phyloP scores from a whole-genome alignment of 306 rosid species.

The Vicia sativa region DNA sequence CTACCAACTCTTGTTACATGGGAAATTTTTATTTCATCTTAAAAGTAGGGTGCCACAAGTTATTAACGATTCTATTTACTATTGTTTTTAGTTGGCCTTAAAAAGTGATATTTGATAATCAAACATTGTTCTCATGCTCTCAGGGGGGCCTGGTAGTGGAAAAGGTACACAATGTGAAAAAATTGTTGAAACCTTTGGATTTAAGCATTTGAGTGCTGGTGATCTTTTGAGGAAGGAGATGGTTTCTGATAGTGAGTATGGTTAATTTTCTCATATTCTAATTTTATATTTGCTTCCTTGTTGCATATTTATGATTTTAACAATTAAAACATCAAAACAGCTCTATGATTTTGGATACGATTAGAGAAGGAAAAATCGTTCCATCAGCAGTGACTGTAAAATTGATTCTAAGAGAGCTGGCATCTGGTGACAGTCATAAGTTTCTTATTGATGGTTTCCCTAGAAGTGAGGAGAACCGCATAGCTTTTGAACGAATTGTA shows the following conservation, averaged over 20 bases:
- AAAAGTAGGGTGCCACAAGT: background rate
- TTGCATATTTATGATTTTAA: conserved; percentile 31
- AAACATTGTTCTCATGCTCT: conserved; percentile 30
- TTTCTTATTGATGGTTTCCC: conserved; percentile 98
- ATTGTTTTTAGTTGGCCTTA: conserved; percentile 14
- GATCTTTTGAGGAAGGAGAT: conserved; percentile 91
- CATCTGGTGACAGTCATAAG: conserved; percentile 58
- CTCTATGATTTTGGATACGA: conserved; percentile 69
- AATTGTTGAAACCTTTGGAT: conserved; percentile 81
- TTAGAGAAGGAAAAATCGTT: conserved; percentile 84
- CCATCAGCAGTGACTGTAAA: conserved; percentile 86
- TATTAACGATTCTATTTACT: conserved; percentile 13
- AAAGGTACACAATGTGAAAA: conserved; percentile 92
- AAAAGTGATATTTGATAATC: conserved; percentile 33
- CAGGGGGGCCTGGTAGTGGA: conserved; percentile 98
- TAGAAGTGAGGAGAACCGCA: conserved; percentile 83
- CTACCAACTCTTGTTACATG: conserved; percentile 15
- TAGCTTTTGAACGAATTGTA: conserved; percentile 76
- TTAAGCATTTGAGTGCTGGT: conserved; percentile 95
- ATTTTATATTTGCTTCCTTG: conserved; percentile 22
- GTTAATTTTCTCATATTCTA: conserved; percentile 54
- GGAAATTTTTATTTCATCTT: background rate
- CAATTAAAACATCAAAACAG: conserved; percentile 53
- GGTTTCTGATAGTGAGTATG: conserved; percentile 61
- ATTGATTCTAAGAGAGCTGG: conserved; percentile 80